phyloP scores from a whole-genome alignment of 306 rosid genomes.

The Prunus campanulata region DNA sequence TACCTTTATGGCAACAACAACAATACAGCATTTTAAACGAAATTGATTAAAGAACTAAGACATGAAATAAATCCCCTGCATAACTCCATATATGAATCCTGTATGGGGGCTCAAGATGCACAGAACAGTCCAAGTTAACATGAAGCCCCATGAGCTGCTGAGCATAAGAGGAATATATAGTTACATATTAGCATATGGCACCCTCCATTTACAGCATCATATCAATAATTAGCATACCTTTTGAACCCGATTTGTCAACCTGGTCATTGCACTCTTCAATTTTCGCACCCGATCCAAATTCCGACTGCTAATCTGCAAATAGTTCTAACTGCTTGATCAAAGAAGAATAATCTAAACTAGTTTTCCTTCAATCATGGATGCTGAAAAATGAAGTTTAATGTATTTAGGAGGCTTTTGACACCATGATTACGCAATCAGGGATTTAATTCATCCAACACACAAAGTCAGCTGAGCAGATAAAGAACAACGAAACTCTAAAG shows the following conservation, averaged over 20 bases:
- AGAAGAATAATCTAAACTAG: neutral
- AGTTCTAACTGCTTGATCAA: neutral
- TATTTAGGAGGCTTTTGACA: neutral
- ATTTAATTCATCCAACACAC: neutral
- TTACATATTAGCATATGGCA: neutral
- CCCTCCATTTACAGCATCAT: neutral
- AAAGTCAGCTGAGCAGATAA: neutral
- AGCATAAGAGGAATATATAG: neutral
- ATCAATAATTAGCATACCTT: slow-evolving; percentile 43
- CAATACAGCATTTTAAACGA: neutral
- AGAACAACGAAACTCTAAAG: neutral
- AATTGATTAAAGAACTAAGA: neutral
- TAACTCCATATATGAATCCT: neutral
- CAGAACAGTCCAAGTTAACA: neutral
- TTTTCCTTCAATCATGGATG: neutral
- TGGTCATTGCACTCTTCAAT: slow-evolving; percentile 76
- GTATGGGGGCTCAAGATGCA: neutral
- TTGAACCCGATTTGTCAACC: slow-evolving; percentile 79
- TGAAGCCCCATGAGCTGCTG: neutral
- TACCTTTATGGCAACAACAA: neutral
- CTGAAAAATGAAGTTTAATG: neutral
- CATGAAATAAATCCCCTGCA: neutral
- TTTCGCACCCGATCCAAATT: slow-evolving; percentile 79
- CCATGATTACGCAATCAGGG: neutral
- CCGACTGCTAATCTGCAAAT: slow-evolving; percentile 67